Evolutionary conservation across 352 stramenopile genomes (phyloP), one percentile per base, ranked within the genome.

Genomic region (Phytophthora ramorum): DNA sequence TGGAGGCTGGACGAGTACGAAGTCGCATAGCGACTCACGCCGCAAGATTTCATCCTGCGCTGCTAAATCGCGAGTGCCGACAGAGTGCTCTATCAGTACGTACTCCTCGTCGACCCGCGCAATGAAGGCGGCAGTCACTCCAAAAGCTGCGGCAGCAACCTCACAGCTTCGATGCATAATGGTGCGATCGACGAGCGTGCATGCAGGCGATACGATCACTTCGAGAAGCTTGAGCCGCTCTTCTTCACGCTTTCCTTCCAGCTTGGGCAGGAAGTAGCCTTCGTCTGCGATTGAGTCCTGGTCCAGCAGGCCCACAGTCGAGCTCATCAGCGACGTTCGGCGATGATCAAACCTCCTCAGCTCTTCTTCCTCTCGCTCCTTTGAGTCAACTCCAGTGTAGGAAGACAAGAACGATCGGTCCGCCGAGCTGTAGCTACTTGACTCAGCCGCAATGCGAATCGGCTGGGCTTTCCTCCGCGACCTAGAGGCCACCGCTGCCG

Each of bases 141-240:
- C 73, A 67, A 86, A 89, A 7, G 77, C 73, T 14, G 69, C 62
- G 4, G 76, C 68, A 26, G 66, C 79, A 2, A 80, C 35, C n/a
- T 87, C 70, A 34, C 82, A 91, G 63, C 79, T 87, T 30, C 72
- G 66, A 43, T 81, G 64, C 81, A 89, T 90, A 14, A 89, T 58
- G 13, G 60, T 75, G 38, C 77, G 81, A 40, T 90, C 81, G 8
- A 87, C 68, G 3, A 89, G 66, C 17, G 81, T 89, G 32, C 77
- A 89, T 32, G 81, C 81, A 22, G 75, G 81, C 8, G 81, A 89
- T 26, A 77, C 76, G 32, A 89, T 74, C 26, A 86, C 50, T 44
- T 79, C 63, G 50, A 90, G 68, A 10, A 90, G 55, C 49, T 79
- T 75, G 12, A 90, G 59, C 0, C 81, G 78, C 40, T 79, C 68